These are phyloP conservation scores for Globisporangium spiculum DNA, from an alignment of 352 stramenopile genomes.

Conservation along the genomic window DNA sequence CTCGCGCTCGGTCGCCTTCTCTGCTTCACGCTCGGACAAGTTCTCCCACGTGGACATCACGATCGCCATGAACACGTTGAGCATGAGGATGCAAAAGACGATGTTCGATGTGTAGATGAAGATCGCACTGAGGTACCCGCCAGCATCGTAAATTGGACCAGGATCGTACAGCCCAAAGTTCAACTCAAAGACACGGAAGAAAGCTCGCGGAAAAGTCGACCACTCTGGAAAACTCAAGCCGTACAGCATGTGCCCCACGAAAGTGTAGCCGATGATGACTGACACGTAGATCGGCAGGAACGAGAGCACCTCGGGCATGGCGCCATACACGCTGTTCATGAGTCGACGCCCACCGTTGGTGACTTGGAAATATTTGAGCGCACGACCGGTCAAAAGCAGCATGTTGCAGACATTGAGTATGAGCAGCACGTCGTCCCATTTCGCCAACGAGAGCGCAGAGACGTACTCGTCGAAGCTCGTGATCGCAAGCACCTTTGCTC, in stretches of 20 bases:
- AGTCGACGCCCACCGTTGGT: slow-evolving; percentile 57
- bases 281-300: slow-evolving; percentile 69
- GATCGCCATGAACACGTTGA: slow-evolving; percentile 79
- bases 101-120: slow-evolving; percentile 71
- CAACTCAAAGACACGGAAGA: slow-evolving; percentile 73
- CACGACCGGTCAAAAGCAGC: slow-evolving; percentile 51
- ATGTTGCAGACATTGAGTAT: slow-evolving; percentile 70
- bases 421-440: slow-evolving; percentile 62
- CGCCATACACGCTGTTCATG: slow-evolving; percentile 67
- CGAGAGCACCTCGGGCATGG: slow-evolving; percentile 69
- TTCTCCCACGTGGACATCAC: slow-evolving; percentile 73
- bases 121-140: slow-evolving; percentile 56
- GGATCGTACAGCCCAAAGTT: slow-evolving; percentile 73
- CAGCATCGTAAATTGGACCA: slow-evolving; percentile 61
- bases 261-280: slow-evolving; percentile 67
- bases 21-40: slow-evolving; percentile 48
- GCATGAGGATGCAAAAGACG: slow-evolving; percentile 76
- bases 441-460: slow-evolving; percentile 37
- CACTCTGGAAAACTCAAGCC: slow-evolving; percentile 60
- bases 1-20: slow-evolving; percentile 41
- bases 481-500: slow-evolving; percentile 40
- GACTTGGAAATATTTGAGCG: slow-evolving; percentile 74
- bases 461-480: slow-evolving; percentile 57
- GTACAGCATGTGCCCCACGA: slow-evolving; percentile 68
- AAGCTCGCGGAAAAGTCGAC: slow-evolving; percentile 51